Evolutionary conservation across 495 filamentous ascomycete species (phyloP).

Genomic region (Podospora fimiseda): DNA sequence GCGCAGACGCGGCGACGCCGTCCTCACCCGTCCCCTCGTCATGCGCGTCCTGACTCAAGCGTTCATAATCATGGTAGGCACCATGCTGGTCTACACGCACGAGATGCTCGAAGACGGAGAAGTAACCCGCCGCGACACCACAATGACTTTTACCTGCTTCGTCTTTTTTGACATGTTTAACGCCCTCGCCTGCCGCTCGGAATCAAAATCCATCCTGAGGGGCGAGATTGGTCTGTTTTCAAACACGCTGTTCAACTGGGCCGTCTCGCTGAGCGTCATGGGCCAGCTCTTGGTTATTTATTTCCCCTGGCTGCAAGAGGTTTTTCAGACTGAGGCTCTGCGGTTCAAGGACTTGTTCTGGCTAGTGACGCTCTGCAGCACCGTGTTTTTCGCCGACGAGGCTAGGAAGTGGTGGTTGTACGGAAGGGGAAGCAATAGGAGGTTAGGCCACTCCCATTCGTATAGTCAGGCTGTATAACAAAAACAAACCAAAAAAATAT

Average conservation of each 20-base stretch:
- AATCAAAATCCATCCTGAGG: constrained; percentile 77
- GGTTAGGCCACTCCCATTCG: constrained; percentile 28
- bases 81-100: constrained; percentile 79
- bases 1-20: constrained; percentile 73
- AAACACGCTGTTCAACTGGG: constrained; percentile 95
- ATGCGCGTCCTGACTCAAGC: constrained; percentile 83
- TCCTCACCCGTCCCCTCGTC: constrained; percentile 76
- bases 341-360: constrained; percentile 62
- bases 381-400: constrained; percentile 94
- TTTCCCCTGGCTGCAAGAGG: constrained; percentile 81
- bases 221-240: constrained; percentile 77
- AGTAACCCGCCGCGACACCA: constrained; percentile 89
- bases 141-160: constrained; percentile 98
- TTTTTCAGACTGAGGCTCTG: constrained; percentile 93
- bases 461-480: constrained; percentile 47
- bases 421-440: constrained; percentile 27
- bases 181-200: constrained; percentile 85
- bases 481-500: background rate
- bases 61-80: constrained; percentile 82
- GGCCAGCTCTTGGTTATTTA: constrained; percentile 91
- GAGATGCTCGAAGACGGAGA: constrained; percentile 78
- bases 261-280: constrained; percentile 72
- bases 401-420: constrained; percentile 66
- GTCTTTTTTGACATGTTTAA: constrained; percentile 99
- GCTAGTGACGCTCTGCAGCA: constrained; percentile 68